phyloP scores from a whole-genome alignment of 306 rosid genomes.

The Trifolium pratense region DNA sequence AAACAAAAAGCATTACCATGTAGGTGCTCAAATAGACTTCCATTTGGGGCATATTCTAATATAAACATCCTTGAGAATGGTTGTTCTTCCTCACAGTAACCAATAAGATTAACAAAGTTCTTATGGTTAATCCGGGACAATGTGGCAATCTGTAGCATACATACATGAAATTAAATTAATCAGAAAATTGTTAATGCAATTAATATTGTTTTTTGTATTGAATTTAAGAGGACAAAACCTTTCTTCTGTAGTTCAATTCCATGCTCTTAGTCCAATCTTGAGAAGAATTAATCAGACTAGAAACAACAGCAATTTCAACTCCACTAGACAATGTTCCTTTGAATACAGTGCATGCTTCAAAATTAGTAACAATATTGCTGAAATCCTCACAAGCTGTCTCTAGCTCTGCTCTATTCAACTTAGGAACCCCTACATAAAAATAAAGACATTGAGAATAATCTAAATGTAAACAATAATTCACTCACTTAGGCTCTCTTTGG shows the following conservation, averaged over 20 bases:
- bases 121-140: conserved; percentile 90
- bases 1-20: conserved; percentile 64
- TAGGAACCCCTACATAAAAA: conserved; percentile 73
- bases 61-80: conserved; percentile 93
- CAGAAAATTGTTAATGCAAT: conserved; percentile 6
- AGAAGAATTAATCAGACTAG: conserved; percentile 54
- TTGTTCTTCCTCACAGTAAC: conserved; percentile 88
- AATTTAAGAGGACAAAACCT: conserved; percentile 54
- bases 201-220: background rate
- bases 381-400: conserved; percentile 96
- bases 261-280: conserved; percentile 78
- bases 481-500: background rate
- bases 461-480: conserved; percentile 6
- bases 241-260: conserved; percentile 68
- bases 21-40: conserved; percentile 76
- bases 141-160: conserved; percentile 65
- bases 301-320: conserved; percentile 92
- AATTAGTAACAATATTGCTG: conserved; percentile 71
- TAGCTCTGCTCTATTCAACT: conserved; percentile 76
- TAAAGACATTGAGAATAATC: conserved; percentile 25
- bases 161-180: conserved; percentile 33
- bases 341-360: conserved; percentile 57
- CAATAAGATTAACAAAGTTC: conserved; percentile 88
- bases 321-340: conserved; percentile 95
- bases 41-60: conserved; percentile 94